phyloP scores from a whole-genome alignment of 441 rosid genomes.

The Populus trichocarpa region DNA sequence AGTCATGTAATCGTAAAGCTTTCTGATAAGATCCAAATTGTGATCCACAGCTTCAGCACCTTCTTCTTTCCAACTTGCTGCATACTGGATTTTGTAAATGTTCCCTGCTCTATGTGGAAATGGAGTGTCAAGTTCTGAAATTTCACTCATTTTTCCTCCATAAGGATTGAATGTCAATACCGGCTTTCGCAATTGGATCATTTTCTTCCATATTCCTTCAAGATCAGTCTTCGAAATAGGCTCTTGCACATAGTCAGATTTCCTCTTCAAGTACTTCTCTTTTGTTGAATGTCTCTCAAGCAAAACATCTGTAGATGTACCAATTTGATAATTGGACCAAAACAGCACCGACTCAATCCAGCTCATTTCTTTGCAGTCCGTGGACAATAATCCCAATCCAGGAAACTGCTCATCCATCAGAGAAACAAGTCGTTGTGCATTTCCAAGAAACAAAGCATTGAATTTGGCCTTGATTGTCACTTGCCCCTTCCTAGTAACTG shows the following conservation, averaged over 20 bases:
- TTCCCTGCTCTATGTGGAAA: neutral
- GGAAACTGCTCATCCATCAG: neutral
- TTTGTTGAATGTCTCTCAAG: neutral
- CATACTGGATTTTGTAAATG: neutral
- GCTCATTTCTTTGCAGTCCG: neutral
- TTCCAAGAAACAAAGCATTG: neutral
- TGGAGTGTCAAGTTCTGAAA: neutral
- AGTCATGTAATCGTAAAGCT: constrained; percentile 42
- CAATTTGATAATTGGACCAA: neutral
- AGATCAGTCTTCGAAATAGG: neutral
- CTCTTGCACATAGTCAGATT: neutral
- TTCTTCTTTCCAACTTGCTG: neutral
- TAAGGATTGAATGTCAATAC: neutral
- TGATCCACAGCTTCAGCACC: neutral
- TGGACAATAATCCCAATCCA: neutral
- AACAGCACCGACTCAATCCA: neutral
- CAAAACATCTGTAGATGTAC: neutral
- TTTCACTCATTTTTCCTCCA: neutral
- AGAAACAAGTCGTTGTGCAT: neutral
- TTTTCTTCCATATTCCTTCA: neutral
- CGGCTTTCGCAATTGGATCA: neutral
- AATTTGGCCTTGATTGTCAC: neutral
- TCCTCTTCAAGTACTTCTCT: neutral
- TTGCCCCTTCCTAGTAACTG: neutral
- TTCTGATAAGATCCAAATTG: constrained; percentile 39